Evolutionary conservation across 805 yeast genomes (phyloP).

Genomic region (Alloascoidea africana): DNA sequence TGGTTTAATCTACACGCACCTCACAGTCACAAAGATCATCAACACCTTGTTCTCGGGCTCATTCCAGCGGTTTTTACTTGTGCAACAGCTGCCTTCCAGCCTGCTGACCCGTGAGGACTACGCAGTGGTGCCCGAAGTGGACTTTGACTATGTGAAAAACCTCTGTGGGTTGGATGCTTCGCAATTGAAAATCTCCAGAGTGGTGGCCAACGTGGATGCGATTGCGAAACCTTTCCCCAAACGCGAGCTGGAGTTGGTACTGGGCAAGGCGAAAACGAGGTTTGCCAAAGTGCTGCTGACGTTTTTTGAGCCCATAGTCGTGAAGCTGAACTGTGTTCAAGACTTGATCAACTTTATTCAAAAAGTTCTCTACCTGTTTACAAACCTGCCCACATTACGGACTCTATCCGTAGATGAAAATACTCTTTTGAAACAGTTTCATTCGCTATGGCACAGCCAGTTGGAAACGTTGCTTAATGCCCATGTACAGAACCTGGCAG

Average conservation of each 20-base stretch:
- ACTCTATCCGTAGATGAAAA: background rate
- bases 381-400: background rate
- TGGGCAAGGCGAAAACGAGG: background rate
- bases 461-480: background rate
- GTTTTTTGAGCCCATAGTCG: background rate
- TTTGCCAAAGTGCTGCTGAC: background rate
- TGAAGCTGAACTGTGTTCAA: background rate
- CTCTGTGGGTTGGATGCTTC: too few relatives aligned
- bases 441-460: background rate
- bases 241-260: background rate
- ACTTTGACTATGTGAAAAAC: background rate
- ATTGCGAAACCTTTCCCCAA: slow-evolving; percentile 1
- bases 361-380: background rate
- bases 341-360: background rate
- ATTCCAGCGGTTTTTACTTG: background rate
- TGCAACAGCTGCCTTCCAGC: background rate
- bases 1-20: background rate
- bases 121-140: background rate
- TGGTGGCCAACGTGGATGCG: background rate
- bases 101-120: background rate
- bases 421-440: background rate
- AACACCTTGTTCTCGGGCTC: background rate
- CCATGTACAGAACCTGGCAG: background rate
- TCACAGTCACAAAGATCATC: background rate
- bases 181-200: background rate